Conservation (phyloP, 225 moss, liverwort and hornwort species). For the Marchantia paleacea region DNA sequence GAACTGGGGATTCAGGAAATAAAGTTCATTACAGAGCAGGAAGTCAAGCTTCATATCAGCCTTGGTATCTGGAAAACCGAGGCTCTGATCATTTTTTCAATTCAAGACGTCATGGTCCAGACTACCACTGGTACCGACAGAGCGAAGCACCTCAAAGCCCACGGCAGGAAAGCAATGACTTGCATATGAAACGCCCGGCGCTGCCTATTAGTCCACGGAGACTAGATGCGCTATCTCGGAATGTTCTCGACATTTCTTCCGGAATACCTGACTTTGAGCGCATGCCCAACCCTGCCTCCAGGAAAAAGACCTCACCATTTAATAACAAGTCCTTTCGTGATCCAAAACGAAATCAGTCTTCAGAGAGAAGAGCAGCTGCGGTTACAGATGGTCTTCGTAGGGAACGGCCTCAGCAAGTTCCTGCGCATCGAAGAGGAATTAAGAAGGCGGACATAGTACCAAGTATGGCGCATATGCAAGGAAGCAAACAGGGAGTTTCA, state of each 20-base stretch:
- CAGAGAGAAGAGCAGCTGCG: neutral
- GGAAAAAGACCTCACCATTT: neutral
- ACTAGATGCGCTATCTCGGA: neutral
- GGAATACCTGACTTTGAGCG: neutral
- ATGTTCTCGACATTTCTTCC: neutral
- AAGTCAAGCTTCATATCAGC: neutral
- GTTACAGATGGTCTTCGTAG: too few relatives aligned
- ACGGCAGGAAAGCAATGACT: neutral
- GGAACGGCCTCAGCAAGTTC: neutral
- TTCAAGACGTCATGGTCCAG: neutral
- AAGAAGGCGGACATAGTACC: neutral
- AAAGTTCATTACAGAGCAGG: neutral
- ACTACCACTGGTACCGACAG: neutral
- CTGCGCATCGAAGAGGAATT: neutral
- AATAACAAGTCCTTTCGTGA: neutral
- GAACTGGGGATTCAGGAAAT: neutral
- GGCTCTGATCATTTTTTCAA: neutral
- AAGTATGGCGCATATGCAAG: neutral
- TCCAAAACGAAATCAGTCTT: neutral
- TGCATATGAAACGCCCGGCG: neutral
- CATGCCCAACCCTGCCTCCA: neutral
- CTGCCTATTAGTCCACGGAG: neutral
- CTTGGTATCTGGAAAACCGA: neutral
- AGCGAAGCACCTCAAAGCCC: neutral
- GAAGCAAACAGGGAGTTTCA: neutral